Conservation (phyloP, 2,329 filamentous ascomycete genomes). For the Xylariaceae sp. region DNA sequence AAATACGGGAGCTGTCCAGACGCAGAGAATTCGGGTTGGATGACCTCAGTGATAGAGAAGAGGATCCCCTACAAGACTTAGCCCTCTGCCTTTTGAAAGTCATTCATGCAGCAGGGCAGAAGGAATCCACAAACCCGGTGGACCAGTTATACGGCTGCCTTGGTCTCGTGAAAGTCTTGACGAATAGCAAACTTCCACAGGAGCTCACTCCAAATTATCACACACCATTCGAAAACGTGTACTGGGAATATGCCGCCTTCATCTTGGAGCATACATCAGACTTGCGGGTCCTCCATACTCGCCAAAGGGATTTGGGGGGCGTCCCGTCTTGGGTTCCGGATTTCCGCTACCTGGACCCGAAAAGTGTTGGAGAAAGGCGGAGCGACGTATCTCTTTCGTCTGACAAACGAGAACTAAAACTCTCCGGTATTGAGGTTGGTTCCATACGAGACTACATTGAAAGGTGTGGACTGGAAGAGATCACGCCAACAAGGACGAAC, state of each 20-base stretch:
- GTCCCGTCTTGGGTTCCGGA: slow-evolving; percentile 15
- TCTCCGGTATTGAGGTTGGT: too few relatives aligned
- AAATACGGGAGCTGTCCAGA: too few relatives aligned
- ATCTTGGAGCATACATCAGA: slow-evolving; percentile 1
- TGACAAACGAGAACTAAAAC: slow-evolving; percentile 5
- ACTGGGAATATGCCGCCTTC: slow-evolving; percentile 10
- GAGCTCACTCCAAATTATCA: slow-evolving; percentile 9
- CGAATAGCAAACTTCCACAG: slow-evolving; percentile 3
- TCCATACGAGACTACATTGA: too few relatives aligned
- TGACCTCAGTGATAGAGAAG: too few relatives aligned
- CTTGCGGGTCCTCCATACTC: slow-evolving; percentile 5
- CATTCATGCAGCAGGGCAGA: neutral
- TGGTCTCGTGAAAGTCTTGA: slow-evolving; percentile 5
- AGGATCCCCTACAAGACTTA: neutral
- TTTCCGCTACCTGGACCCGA: slow-evolving; percentile 4
- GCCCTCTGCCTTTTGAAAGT: neutral
- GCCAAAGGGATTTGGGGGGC: neutral
- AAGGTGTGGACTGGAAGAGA: too few relatives aligned
- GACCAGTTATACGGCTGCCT: slow-evolving; percentile 14
- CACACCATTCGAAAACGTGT: slow-evolving; percentile 4
- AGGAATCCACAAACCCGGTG: slow-evolving; percentile 2
- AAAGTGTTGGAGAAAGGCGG: neutral
- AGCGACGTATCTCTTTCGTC: slow-evolving; percentile 3
- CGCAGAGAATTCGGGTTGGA: too few relatives aligned
- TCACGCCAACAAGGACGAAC: too few relatives aligned